These are phyloP conservation scores for Lipomyces starkeyi DNA, from an alignment of 805 yeast species.

Conservation along the genomic window DNA sequence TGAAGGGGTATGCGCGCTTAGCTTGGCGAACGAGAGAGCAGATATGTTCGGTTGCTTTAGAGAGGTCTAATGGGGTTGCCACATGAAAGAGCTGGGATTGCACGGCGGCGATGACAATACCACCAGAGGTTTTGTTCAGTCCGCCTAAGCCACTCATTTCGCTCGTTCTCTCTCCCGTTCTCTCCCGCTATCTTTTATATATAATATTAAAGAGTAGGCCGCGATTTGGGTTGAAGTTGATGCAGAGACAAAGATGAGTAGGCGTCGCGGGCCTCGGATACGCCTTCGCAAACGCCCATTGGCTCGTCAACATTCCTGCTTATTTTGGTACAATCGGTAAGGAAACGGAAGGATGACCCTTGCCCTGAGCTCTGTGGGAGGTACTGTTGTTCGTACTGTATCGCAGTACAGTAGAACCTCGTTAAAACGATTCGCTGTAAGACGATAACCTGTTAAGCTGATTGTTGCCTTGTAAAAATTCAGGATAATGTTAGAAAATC, in stretches of 20 bases:
- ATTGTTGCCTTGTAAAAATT: no score
- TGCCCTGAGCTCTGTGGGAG: no score
- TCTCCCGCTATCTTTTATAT: neutral
- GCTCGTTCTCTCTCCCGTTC: neutral
- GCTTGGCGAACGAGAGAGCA: slow-evolving; percentile 14
- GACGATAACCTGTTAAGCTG: no score
- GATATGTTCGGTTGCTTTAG: slow-evolving; percentile 10
- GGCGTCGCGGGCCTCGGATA: neutral
- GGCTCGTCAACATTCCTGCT: neutral
- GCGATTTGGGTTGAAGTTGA: neutral
- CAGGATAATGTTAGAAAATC: no score
- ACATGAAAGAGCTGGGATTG: slow-evolving; percentile 11
- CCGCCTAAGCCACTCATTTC: slow-evolving; percentile 14
- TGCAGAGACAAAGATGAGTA: neutral
- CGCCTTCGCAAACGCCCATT: neutral
- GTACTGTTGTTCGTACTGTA: no score
- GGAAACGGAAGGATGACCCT: no score
- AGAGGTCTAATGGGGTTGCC: slow-evolving; percentile 6
- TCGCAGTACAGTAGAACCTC: no score
- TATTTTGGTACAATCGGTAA: no score
- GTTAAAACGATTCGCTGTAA: no score
- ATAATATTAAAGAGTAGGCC: neutral
- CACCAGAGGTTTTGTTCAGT: slow-evolving; percentile 14
- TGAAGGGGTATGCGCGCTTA: slow-evolving; percentile 9
- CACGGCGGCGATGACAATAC: slow-evolving; percentile 14